Evolutionary conservation across 2,329 filamentous ascomycete species (phyloP).

Genomic region (Paecilomyces dactylethromorphus): DNA sequence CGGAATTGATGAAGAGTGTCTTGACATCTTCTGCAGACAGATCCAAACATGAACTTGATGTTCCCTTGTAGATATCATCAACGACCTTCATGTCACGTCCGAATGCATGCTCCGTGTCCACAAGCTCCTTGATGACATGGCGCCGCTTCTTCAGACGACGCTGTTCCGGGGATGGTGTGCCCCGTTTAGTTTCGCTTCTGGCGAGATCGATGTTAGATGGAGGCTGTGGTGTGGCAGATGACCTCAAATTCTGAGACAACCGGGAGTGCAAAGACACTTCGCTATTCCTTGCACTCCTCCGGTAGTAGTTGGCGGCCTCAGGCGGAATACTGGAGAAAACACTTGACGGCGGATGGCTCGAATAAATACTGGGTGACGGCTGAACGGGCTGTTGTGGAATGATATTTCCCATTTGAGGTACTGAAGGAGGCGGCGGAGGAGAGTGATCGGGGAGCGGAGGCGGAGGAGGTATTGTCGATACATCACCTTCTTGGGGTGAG

Average conservation of each 20-base stretch:
- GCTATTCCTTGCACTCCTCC: conserved; percentile 27
- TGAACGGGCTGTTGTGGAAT: neutral
- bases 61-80: conserved; percentile 95
- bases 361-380: conserved; percentile 9
- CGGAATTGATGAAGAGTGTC: conserved; percentile 84
- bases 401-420: conserved; percentile 9
- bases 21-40: conserved; percentile 80
- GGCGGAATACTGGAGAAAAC: conserved; percentile 12
- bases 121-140: conserved; percentile 81
- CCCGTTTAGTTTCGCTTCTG: conserved; percentile 11
- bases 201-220: conserved; percentile 22
- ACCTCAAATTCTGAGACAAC: conserved; percentile 26
- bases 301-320: conserved; percentile 10
- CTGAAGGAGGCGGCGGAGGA: conserved; percentile 41
- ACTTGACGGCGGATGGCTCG: conserved; percentile 10
- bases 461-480: conserved; percentile 25
- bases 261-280: conserved; percentile 29
- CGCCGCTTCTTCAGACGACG: conserved; percentile 68
- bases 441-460: conserved; percentile 37
- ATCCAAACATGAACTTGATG: conserved; percentile 72
- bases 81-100: conserved; percentile 95
- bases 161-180: conserved; percentile 32
- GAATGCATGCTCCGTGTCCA: conserved; percentile 88
- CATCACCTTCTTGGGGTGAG: conserved; percentile 19
- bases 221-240: conserved; percentile 31